Evolutionary conservation across 225 moss, liverwort and hornwort species (phyloP).

Genomic region (Asterella californica): DNA sequence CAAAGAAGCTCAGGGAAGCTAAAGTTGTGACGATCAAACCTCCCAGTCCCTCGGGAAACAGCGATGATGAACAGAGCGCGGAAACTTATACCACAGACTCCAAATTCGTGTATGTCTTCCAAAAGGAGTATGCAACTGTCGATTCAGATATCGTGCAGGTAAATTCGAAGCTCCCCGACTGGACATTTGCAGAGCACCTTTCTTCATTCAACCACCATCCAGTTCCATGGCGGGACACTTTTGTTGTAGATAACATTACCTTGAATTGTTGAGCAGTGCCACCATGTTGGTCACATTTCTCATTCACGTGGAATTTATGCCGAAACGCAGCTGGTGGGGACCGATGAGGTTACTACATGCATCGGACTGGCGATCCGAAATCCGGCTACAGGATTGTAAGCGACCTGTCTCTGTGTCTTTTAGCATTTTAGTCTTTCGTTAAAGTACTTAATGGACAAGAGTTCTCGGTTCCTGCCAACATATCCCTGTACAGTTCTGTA

Average conservation of each 20-base stretch:
- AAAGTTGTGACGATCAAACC: conserved; percentile 18
- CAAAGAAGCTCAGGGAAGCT: conserved; percentile 15
- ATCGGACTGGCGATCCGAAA: conserved; percentile 38
- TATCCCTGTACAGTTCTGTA: neutral
- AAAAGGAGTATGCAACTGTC: conserved; percentile 40
- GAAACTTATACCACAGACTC: neutral
- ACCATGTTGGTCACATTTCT: neutral
- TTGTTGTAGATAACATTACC: neutral
- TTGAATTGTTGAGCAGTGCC: neutral
- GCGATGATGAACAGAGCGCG: conserved; percentile 7
- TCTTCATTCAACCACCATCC: neutral
- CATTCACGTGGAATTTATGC: neutral
- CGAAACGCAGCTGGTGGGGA: conserved; percentile 38
- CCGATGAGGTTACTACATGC: conserved; percentile 47
- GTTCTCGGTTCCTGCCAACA: neutral
- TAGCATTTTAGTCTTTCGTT: neutral
- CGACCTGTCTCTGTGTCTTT: neutral
- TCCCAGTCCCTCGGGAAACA: conserved; percentile 41
- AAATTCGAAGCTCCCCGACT: neutral
- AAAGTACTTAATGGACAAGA: neutral
- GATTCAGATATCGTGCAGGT: conserved; percentile 33
- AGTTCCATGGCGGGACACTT: neutral
- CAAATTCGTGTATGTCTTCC: conserved; percentile 39
- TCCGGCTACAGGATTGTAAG: conserved; percentile 43
- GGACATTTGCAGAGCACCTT: neutral